A percentile compares a stretch with the other conserved stretches of the same genome.
These are phyloP conservation scores for Malus hybrid DNA, from an alignment of 331 rosid genomes.

Conservation along the genomic window DNA sequence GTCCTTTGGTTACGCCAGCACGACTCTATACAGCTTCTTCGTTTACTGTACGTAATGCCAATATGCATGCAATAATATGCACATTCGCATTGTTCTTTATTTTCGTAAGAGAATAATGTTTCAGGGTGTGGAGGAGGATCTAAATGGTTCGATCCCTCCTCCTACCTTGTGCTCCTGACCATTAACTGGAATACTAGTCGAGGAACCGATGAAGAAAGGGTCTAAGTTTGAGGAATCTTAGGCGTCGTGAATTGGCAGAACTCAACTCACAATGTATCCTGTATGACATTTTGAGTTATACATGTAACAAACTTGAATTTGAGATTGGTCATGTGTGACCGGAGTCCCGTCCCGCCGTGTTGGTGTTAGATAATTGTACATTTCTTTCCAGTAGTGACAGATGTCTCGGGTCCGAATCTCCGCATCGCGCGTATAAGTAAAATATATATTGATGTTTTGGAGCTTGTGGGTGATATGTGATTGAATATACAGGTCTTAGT, in stretches of 20 bases:
- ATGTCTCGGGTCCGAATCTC: too few relatives aligned
- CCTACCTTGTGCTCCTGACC: background rate
- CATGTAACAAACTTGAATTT: background rate
- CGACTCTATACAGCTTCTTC: background rate
- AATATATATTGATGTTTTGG: too few relatives aligned
- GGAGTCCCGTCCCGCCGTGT: background rate
- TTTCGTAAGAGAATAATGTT: background rate
- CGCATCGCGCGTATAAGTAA: too few relatives aligned
- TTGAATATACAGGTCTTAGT: background rate
- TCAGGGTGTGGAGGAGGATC: background rate
- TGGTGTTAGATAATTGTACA: background rate
- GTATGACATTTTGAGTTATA: background rate
- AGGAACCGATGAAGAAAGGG: background rate
- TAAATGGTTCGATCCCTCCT: background rate
- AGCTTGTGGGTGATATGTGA: too few relatives aligned
- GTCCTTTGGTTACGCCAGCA: background rate
- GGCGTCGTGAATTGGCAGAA: background rate
- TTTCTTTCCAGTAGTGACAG: too few relatives aligned
- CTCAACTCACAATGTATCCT: background rate
- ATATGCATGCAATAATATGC: background rate
- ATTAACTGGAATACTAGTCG: background rate
- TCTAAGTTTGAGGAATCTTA: background rate
- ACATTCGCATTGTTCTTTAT: background rate
- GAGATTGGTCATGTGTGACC: background rate
- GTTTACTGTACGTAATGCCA: background rate